phyloP scores from a whole-genome alignment of 2,329 filamentous ascomycete genomes.

The Clathrospora elynae region DNA sequence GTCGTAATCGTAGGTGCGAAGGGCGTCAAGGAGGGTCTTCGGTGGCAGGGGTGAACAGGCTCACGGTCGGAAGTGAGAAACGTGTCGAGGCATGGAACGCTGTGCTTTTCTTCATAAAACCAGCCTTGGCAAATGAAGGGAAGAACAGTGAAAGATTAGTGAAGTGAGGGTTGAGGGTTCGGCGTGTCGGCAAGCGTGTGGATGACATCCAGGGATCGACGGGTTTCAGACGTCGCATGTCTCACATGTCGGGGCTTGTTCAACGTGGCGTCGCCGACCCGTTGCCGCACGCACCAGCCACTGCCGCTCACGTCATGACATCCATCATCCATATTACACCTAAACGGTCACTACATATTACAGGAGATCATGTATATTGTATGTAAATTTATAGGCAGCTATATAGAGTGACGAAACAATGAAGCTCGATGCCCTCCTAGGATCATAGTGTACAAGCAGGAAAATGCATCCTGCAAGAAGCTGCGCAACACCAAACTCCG shows the following conservation, averaged over 20 bases:
- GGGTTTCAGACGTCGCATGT: too few relatives aligned
- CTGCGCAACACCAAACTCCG: slow-evolving; percentile 38
- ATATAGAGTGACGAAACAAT: slow-evolving; percentile 15
- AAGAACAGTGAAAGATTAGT: too few relatives aligned
- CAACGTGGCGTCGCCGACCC: too few relatives aligned
- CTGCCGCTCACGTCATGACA: too few relatives aligned
- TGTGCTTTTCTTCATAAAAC: slow-evolving; percentile 32
- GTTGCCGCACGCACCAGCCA: too few relatives aligned
- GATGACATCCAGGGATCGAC: too few relatives aligned
- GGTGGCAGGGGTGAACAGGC: slow-evolving; percentile 19
- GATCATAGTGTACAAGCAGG: slow-evolving; percentile 22
- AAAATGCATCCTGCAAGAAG: slow-evolving; percentile 17
- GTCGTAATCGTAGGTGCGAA: slow-evolving; percentile 1
- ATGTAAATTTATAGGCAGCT: slow-evolving; percentile 21
- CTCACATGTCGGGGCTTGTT: too few relatives aligned
- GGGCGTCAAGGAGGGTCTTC: slow-evolving; percentile 32
- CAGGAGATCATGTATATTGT: slow-evolving; percentile 3
- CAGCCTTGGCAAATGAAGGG: slow-evolving; percentile 3
- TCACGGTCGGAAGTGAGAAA: slow-evolving; percentile 32
- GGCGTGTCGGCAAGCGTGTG: too few relatives aligned
- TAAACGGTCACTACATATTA: too few relatives aligned
- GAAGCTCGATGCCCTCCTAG: slow-evolving; percentile 9
- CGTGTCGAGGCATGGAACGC: slow-evolving; percentile 33
- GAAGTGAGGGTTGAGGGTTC: too few relatives aligned
- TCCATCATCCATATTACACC: too few relatives aligned